Evolutionary conservation across 1,139 yeast species (phyloP), one percentile per base, ranked within the genome.

Genomic region (Sugiyamaella neomexicana): DNA sequence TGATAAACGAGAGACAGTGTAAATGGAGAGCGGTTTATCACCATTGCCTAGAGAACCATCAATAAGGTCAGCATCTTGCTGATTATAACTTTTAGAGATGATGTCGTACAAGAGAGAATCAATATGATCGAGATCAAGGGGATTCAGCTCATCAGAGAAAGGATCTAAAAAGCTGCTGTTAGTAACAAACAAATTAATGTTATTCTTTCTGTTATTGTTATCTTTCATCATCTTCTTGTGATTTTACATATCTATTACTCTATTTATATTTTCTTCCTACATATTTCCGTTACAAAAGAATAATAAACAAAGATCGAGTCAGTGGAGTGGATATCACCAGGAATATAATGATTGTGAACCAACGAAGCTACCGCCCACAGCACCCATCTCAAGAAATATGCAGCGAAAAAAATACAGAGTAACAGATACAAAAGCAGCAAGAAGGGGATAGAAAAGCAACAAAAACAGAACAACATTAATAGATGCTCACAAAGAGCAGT

Each of bases 361-460:
- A n/a, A n/a, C n/a, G n/a, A n/a, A n/a, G 13, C 12, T 37, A 34
- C 16, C 25, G 27, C 46, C 47, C 20, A 17, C 25, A 32, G 37
- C 25, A 52, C 27, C 44, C 32, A 43, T 46, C 52, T n/a, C 50
- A 40, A 36, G 49, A 45, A 45, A 45, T 45, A 45, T 34, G 41
- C 49, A 45, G 25, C 17, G 39, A 44, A 44, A 44, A 20, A 42
- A 42, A 31, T 20, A 20, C 25, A 42, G 36, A 13, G n/a, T 25
- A 32, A 41, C 32, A 31, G 16, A 43, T 15, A 41, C n/a, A 12
- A 41, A 23, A 20, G 29, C 16, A n/a, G n/a, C 8, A 40, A 27
- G 13, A 44, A 34, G 38, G 34, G 25, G 42, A 36, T 5, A 20
- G 34, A 44, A 44, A 23, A 55, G 37, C 44, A 52, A 15, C 32